These are phyloP conservation scores for Calvatia gigantea DNA, from an alignment of 768 basidiomycete genomes.

Conservation along the genomic window DNA sequence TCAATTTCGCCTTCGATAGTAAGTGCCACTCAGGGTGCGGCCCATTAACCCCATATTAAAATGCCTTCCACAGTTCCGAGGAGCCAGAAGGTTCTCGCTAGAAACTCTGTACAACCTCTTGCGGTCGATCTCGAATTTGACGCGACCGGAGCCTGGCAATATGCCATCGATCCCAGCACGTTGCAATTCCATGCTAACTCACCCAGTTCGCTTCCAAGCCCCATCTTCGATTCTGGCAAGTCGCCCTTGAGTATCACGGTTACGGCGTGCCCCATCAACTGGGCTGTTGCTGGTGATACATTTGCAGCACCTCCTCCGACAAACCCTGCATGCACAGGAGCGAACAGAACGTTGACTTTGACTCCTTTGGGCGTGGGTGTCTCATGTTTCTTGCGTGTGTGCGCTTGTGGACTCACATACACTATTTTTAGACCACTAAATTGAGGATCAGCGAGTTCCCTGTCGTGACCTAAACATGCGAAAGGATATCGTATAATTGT, in stretches of 20 bases:
- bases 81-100: constrained; percentile 34
- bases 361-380: constrained; percentile 46
- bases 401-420: not conserved
- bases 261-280: constrained; percentile 47
- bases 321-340: constrained; percentile 39
- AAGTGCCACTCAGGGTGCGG: constrained; percentile 9
- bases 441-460: constrained; percentile 41
- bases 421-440: constrained; percentile 28
- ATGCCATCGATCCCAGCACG: constrained; percentile 49
- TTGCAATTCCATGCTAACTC: constrained; percentile 33
- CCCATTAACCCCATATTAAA: not conserved
- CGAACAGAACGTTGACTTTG: constrained; percentile 38
- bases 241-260: constrained; percentile 46
- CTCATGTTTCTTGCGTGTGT: not conserved
- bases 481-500: not conserved
- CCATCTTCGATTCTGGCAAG: constrained; percentile 45
- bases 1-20: constrained; percentile 57
- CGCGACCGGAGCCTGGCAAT: constrained; percentile 46
- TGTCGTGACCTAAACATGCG: constrained; percentile 12
- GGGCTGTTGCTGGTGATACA: constrained; percentile 42
- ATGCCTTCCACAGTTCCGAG: constrained; percentile 23
- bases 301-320: constrained; percentile 46
- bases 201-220: constrained; percentile 37
- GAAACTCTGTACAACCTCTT: constrained; percentile 38
- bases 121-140: constrained; percentile 51